Evolutionary conservation across 495 filamentous ascomycete species (phyloP).

Genomic region (Amorphotheca resinae): DNA sequence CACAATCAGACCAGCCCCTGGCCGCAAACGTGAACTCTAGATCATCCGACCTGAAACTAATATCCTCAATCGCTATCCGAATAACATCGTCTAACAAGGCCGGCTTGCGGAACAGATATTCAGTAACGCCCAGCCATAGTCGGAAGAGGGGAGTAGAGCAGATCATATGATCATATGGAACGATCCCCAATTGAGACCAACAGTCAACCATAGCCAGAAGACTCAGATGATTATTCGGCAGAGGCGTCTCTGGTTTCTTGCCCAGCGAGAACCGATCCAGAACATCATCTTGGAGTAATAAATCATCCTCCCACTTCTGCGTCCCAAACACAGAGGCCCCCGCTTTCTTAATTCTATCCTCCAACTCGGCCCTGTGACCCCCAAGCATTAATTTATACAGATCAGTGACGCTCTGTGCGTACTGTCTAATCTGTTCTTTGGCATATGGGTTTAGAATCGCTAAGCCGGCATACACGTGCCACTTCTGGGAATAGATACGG

Average conservation of each 20-base stretch:
- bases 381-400: slow-evolving; percentile 93
- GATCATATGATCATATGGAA: slow-evolving; percentile 98
- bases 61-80: slow-evolving; percentile 74
- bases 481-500: slow-evolving; percentile 95
- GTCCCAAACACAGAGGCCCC: slow-evolving; percentile 65
- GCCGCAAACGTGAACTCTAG: slow-evolving; percentile 96
- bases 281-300: slow-evolving; percentile 68
- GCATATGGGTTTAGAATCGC: slow-evolving; percentile 92
- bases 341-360: slow-evolving; percentile 62
- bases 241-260: slow-evolving; percentile 39
- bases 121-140: slow-evolving; percentile 92
- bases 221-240: slow-evolving; percentile 84
- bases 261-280: slow-evolving; percentile 79
- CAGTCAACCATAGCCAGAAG: slow-evolving; percentile 98
- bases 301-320: slow-evolving; percentile 41
- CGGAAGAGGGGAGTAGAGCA: slow-evolving; percentile 98
- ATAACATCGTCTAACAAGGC: slow-evolving; percentile 76
- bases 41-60: slow-evolving; percentile 80
- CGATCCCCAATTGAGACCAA: slow-evolving; percentile 85
- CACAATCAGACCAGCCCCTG: slow-evolving; percentile 86
- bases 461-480: slow-evolving; percentile 97
- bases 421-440: slow-evolving; percentile 84
- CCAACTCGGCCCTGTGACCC: slow-evolving; percentile 68
- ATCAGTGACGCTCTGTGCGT: slow-evolving; percentile 83
- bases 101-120: slow-evolving; percentile 84